These are phyloP conservation scores for Pichia membranifaciens DNA, from an alignment of 805 yeast species.

Conservation along the genomic window DNA sequence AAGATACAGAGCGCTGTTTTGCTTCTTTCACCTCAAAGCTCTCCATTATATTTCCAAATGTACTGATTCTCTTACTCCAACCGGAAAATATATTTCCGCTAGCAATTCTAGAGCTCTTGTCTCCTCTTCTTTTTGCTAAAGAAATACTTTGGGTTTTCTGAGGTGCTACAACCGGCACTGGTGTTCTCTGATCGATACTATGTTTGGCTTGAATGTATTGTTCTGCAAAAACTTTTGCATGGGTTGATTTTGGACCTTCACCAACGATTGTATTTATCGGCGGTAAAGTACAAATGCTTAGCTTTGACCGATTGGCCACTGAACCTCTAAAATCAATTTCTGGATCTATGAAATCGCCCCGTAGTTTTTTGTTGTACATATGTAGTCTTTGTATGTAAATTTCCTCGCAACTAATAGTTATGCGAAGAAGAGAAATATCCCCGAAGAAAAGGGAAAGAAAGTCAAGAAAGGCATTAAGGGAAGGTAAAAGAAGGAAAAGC, in stretches of 20 bases:
- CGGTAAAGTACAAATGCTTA: conserved; percentile 6
- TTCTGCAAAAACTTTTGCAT: background rate
- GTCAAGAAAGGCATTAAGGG: too few species aligned
- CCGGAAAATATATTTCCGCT: background rate
- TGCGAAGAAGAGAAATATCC: too few species aligned
- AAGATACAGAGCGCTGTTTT: background rate
- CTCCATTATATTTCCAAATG: background rate
- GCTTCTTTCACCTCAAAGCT: background rate
- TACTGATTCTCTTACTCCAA: conserved; percentile 7
- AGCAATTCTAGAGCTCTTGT: background rate
- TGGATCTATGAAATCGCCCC: conserved; percentile 21
- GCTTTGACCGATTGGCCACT: conserved; percentile 8
- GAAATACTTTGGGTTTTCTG: background rate
- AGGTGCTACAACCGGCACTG: too few species aligned
- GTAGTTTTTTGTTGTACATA: conserved; percentile 18
- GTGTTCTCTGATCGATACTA: too few species aligned
- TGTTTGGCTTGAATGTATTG: too few species aligned
- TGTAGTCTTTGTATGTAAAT: too few species aligned
- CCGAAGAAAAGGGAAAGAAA: too few species aligned
- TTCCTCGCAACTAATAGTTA: too few species aligned
- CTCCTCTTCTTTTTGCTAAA: background rate
- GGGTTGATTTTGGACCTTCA: background rate
- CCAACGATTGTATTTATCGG: background rate
- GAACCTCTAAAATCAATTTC: conserved; percentile 21
- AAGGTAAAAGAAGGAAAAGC: too few species aligned